Evolutionary conservation across 768 basidiomycete species (phyloP), one percentile per base, ranked within the genome.

Genomic region (Leccinellum albellum): DNA sequence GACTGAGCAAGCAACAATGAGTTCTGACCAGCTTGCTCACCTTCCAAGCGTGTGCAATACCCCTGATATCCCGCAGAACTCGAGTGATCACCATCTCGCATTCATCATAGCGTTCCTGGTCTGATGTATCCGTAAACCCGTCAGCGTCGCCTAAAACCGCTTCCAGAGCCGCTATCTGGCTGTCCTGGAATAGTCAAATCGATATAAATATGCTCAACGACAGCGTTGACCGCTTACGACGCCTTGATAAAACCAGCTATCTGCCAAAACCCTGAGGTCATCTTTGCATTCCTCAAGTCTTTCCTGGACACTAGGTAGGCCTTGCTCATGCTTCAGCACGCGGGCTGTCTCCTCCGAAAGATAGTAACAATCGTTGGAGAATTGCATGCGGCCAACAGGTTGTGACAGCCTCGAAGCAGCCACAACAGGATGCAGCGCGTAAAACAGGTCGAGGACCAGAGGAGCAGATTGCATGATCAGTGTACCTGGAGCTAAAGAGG

Each of bases 281-380:
- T 74, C 75, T 50, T 69, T 74, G 54, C 79, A 81, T 66, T 87
- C 88, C 13, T 67, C 70, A 42, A 87, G 68, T 56, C 76, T 80
- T 45, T 78, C 82, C 61, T 75, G 76, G 26, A 80, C 70, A 29
- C 62, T 58, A 10, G 58, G 45, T 2, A 61, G 56, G 8, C 56
- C 68, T 28, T 75, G 75, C 55, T 74, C 76, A 10, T 48, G 28
- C 20, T 59, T 59, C 48, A 62, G 28, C 6, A 73, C 15, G 13
- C 65, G 64, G 20, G 20, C 28, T 0, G 87, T 68, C 62, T 87
- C 81, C 21, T 73, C 70, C 29, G 77, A 78, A 26, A 95, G 78
- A 67, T 87, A 91, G 21, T 81, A 64, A 61, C 86, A 91, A 60
- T 95, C 88, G 68, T 97, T 97, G 17, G 90, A 85, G 67, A 88